Conservation (phyloP, 352 stramenopile species). For the Aphanomyces cochlioides region DNA sequence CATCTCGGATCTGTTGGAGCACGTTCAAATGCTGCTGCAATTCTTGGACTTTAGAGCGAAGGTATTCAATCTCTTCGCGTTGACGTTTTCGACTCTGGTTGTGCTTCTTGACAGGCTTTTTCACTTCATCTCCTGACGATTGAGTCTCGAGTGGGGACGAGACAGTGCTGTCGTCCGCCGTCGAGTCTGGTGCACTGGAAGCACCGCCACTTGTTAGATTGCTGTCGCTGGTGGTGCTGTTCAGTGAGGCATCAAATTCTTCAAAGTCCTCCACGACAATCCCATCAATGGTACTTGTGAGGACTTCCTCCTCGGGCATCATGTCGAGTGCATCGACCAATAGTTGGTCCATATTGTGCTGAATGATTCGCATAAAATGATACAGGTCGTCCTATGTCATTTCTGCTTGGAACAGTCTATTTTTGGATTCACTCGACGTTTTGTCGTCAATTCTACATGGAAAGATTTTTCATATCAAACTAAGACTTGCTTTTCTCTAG, state of each 20-base stretch:
- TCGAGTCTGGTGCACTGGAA: background rate
- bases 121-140: background rate
- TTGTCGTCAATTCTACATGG: too few relatives aligned
- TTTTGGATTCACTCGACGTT: too few relatives aligned
- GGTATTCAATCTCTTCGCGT: slow-evolving; percentile 26
- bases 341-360: background rate
- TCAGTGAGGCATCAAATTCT: background rate
- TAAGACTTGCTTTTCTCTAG: too few relatives aligned
- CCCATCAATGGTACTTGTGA: background rate
- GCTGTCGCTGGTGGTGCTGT: background rate
- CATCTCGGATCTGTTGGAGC: slow-evolving; percentile 3
- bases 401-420: too few relatives aligned
- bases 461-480: too few relatives aligned
- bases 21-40: slow-evolving; percentile 19
- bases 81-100: slow-evolving; percentile 27
- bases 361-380: too few relatives aligned
- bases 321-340: slow-evolving; percentile 16
- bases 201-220: background rate
- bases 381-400: too few relatives aligned
- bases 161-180: background rate
- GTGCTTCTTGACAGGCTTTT: slow-evolving; percentile 10
- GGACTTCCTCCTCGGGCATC: slow-evolving; percentile 17
- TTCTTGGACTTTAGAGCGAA: slow-evolving; percentile 21
- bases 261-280: slow-evolving; percentile 28
- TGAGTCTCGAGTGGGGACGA: background rate